Percentiles rank a stretch among this genome's conserved stretches.
These are phyloP conservation scores for Calonectria multiphialidica DNA, from an alignment of 2,329 filamentous ascomycete genomes.

Conservation along the genomic window DNA sequence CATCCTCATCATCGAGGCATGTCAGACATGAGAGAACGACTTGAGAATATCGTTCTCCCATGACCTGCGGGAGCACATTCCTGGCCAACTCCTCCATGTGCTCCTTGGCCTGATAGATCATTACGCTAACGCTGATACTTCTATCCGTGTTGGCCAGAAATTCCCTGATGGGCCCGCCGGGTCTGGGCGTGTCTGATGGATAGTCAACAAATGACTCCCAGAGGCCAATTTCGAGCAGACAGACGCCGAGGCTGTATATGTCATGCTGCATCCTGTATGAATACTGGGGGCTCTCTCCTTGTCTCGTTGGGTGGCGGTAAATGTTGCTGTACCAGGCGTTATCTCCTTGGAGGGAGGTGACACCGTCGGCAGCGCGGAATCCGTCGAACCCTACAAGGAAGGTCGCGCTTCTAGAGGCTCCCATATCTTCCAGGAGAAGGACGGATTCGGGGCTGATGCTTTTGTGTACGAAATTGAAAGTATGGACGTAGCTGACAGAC, in stretches of 20 bases:
- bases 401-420: neutral
- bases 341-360: slow-evolving; percentile 6
- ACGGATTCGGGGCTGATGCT: slow-evolving; percentile 21
- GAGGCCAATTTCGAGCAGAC: slow-evolving; percentile 20
- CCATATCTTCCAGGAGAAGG: neutral
- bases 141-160: neutral
- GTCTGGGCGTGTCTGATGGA: neutral
- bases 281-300: slow-evolving; percentile 9
- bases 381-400: slow-evolving; percentile 14
- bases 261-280: slow-evolving; percentile 21
- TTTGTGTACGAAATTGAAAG: slow-evolving; percentile 21
- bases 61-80: slow-evolving; percentile 1
- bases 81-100: slow-evolving; percentile 8
- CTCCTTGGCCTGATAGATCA: slow-evolving; percentile 12
- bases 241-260: slow-evolving; percentile 23
- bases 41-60: slow-evolving; percentile 9
- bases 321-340: slow-evolving; percentile 12
- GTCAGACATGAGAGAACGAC: slow-evolving; percentile 14
- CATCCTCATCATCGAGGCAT: slow-evolving; percentile 11
- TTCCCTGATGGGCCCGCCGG: slow-evolving; percentile 1
- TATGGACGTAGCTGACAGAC: slow-evolving; percentile 21
- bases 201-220: slow-evolving; percentile 22
- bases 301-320: slow-evolving; percentile 14
- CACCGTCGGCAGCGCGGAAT: slow-evolving; percentile 15
- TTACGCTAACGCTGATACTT: neutral